phyloP scores from a whole-genome alignment of 495 filamentous ascomycete species.

The Aspergillus campestris region DNA sequence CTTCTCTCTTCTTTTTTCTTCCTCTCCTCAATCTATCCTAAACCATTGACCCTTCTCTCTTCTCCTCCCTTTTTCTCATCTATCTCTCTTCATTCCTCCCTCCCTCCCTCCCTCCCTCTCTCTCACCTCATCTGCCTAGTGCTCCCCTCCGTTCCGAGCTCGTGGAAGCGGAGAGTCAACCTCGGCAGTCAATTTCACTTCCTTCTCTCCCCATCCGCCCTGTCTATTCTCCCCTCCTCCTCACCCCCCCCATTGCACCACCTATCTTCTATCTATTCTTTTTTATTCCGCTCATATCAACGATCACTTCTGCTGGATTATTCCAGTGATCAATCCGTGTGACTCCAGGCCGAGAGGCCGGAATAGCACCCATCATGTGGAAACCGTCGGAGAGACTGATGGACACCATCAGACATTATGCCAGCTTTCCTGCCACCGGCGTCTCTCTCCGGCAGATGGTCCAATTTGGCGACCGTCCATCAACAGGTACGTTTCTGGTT shows the following conservation, averaged over 20 bases:
- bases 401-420: conserved; percentile 98
- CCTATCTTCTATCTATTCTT: background rate
- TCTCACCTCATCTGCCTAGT: background rate
- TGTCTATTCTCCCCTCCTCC: background rate
- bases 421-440: conserved; percentile 92
- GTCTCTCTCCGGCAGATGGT: conserved; percentile 98
- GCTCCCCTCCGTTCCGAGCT: conserved; percentile 1
- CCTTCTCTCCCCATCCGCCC: background rate
- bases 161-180: conserved; percentile 2
- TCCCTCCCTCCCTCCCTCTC: background rate
- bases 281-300: background rate
- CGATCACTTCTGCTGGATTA: background rate
- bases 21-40: background rate
- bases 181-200: conserved; percentile 3
- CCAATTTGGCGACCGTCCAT: conserved; percentile 89
- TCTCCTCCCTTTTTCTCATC: background rate
- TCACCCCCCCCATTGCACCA: background rate
- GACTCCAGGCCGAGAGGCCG: conserved; percentile 24
- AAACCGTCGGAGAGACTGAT: conserved; percentile 82
- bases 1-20: background rate
- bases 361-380: conserved; percentile 58
- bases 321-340: background rate
- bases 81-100: background rate
- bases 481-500: conserved; percentile 53
- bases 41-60: background rate